These are phyloP conservation scores for Thielaviopsis ethacetica DNA, from an alignment of 2,329 filamentous ascomycete species.

Conservation along the genomic window DNA sequence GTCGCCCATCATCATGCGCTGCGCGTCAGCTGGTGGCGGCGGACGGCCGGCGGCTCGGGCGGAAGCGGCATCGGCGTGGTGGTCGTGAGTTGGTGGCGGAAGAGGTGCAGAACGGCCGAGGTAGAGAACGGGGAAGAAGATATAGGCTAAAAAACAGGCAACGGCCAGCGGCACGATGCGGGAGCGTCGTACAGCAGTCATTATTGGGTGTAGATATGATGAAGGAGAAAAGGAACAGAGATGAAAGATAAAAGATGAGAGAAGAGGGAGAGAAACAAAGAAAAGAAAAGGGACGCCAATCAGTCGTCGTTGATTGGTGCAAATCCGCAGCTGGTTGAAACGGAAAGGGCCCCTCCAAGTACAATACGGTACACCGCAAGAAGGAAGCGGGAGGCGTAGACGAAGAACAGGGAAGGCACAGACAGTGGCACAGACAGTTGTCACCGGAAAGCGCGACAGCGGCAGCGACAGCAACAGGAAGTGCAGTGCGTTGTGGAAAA, in stretches of 20 bases:
- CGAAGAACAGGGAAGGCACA: not conserved
- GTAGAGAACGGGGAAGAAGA: constrained; percentile 6
- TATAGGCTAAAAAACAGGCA: constrained; percentile 3
- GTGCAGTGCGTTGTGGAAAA: too few relatives aligned
- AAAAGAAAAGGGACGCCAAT: not conserved
- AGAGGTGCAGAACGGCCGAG: not conserved
- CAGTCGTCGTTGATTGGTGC: not conserved
- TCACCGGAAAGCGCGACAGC: too few relatives aligned
- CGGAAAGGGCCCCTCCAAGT: not conserved
- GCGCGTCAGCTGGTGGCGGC: not conserved
- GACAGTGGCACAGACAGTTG: too few relatives aligned
- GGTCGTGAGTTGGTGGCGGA: not conserved
- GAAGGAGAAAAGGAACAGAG: not conserved
- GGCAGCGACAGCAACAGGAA: too few relatives aligned
- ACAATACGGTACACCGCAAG: not conserved
- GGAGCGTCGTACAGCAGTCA: constrained; percentile 1
- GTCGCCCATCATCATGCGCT: constrained; percentile 1
- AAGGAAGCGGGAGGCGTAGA: not conserved
- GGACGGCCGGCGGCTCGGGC: not conserved
- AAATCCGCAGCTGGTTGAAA: not conserved
- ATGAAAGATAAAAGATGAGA: not conserved
- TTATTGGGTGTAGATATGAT: not conserved
- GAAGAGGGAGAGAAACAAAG: too few relatives aligned
- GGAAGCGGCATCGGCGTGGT: not conserved
- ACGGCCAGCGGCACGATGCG: constrained; percentile 4